A percentile compares a stretch with the other conserved stretches of the same genome.
phyloP scores from a whole-genome alignment of 257 asterid genomes.

The Ophiorrhiza pumila region DNA sequence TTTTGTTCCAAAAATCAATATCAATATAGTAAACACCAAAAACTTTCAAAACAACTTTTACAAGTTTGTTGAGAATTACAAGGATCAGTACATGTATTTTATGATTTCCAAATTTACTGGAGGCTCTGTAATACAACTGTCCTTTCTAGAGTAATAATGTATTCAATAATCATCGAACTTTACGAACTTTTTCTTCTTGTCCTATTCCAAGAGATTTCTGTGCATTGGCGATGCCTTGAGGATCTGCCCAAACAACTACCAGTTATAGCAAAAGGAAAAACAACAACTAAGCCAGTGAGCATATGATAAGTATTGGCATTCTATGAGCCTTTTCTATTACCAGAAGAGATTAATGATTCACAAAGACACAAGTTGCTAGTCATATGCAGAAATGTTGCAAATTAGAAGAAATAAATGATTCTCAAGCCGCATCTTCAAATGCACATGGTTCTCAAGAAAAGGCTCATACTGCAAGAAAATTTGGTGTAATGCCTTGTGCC shows the following conservation, averaged over 20 bases:
- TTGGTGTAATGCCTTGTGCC: too few species aligned
- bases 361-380: too few species aligned
- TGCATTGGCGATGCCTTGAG: slow-evolving; percentile 85
- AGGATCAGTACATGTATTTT: not conserved
- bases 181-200: slow-evolving; percentile 76
- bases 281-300: too few species aligned
- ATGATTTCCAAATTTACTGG: not conserved
- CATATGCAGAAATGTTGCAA: too few species aligned
- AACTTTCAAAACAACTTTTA: not conserved
- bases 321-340: too few species aligned
- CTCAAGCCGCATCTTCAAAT: too few species aligned
- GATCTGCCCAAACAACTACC: slow-evolving; percentile 54
- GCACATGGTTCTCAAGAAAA: too few species aligned
- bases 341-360: too few species aligned
- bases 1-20: not conserved
- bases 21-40: not conserved
- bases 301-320: too few species aligned
- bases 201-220: slow-evolving; percentile 95
- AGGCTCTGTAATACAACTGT: not conserved
- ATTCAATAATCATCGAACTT: slow-evolving; percentile 46
- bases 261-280: not conserved
- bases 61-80: not conserved
- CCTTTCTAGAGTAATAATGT: too few species aligned
- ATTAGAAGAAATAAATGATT: too few species aligned
- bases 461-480: too few species aligned